A percentile compares a stretch with the other conserved stretches of the same genome.
phyloP scores from a whole-genome alignment of 345 rosid genomes.

The Rhodomyrtus tomentosa region DNA sequence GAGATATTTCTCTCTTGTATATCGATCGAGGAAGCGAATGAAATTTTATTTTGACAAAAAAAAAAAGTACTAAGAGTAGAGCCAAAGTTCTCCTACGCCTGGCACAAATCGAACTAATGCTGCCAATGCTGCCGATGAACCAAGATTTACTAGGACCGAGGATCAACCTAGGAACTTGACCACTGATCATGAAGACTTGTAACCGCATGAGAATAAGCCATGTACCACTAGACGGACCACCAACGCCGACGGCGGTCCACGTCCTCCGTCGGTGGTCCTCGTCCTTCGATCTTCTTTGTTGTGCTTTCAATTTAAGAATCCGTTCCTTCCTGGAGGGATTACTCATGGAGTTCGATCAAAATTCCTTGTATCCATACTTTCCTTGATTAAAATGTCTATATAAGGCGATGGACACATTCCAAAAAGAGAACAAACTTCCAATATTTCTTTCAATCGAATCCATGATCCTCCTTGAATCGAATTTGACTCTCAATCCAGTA shows the following conservation, averaged over 20 bases:
- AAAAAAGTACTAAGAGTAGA: not conserved
- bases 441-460: not conserved
- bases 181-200: not conserved
- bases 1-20: no score
- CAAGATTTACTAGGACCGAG: not conserved
- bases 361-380: not conserved
- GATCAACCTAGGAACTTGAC: not conserved
- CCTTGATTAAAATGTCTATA: not conserved
- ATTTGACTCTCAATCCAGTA: not conserved
- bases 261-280: not conserved
- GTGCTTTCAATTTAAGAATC: fast-evolving
- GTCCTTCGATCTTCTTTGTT: not conserved
- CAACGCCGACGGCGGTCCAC: fast-evolving
- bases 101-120: not conserved
- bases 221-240: not conserved
- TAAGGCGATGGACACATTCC: not conserved
- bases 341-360: not conserved
- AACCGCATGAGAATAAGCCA: not conserved
- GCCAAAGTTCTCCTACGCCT: fast-evolving
- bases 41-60: no score
- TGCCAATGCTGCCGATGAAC: not conserved
- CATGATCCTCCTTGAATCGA: not conserved
- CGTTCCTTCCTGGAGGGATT: not conserved
- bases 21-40: no score
- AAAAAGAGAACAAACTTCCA: not conserved